Percentiles rank a stretch among this genome's conserved stretches.
Conservation (phyloP, 345 rosid species). For the Turnera subulata region DNA sequence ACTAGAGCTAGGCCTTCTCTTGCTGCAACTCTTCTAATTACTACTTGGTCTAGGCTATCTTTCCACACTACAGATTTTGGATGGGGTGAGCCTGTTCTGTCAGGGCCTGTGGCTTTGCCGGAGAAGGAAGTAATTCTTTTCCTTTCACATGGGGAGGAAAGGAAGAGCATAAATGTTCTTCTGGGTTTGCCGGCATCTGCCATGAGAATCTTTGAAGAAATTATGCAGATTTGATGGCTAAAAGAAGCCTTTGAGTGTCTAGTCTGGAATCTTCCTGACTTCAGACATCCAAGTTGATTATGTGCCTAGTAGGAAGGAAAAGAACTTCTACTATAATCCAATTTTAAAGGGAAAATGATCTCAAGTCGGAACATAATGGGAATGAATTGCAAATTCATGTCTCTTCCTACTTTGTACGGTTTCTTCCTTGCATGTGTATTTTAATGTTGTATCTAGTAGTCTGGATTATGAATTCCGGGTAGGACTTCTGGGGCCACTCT, state of each 20-base stretch:
- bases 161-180: constrained; percentile 62
- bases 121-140: constrained; percentile 81
- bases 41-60: constrained; percentile 81
- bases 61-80: constrained; percentile 81
- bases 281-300: no score
- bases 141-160: constrained; percentile 59
- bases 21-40: constrained; percentile 66
- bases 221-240: constrained; percentile 42
- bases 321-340: no score
- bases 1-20: constrained; percentile 83
- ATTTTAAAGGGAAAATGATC: no score
- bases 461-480: no score
- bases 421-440: no score
- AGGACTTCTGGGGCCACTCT: no score
- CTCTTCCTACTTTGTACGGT: no score
- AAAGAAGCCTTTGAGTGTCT: background rate
- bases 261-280: no score
- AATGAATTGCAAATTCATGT: no score
- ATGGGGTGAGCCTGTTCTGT: constrained; percentile 73
- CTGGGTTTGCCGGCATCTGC: constrained; percentile 78
- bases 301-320: no score
- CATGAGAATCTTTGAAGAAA: constrained; percentile 58
- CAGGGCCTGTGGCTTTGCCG: constrained; percentile 86
- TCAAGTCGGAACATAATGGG: no score
- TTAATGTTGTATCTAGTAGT: no score